Evolutionary conservation across 345 rosid species (phyloP).

Genomic region (Aegle marmelos): DNA sequence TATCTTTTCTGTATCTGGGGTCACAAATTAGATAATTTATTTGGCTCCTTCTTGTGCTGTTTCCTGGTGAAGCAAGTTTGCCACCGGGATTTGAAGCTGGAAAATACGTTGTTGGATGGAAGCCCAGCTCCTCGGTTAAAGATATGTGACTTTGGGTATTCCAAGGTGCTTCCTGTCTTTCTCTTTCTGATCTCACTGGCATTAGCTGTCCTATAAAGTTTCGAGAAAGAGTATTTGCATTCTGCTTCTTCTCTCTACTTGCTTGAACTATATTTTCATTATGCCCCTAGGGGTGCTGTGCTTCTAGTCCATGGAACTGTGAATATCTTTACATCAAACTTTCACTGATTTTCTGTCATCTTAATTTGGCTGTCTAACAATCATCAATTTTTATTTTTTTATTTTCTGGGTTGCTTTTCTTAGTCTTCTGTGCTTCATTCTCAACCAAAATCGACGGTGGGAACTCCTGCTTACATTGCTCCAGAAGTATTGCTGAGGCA

Average conservation of each 20-base stretch:
- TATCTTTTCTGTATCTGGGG: slow-evolving; percentile 4
- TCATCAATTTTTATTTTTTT: background rate
- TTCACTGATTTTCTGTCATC: background rate
- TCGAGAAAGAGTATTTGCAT: background rate
- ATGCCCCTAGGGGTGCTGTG: background rate
- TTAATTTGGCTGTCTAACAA: background rate
- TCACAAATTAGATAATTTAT: background rate
- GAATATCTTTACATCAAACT: background rate
- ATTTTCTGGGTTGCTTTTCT: background rate
- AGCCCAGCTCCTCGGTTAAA: slow-evolving; percentile 91
- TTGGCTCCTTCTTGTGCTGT: slow-evolving; percentile 16
- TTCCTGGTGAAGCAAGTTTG: slow-evolving; percentile 77
- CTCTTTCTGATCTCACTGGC: background rate
- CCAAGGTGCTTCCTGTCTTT: slow-evolving; percentile 60
- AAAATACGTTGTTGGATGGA: slow-evolving; percentile 89
- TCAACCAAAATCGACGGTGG: slow-evolving; percentile 97
- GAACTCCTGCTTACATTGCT: slow-evolving; percentile 97
- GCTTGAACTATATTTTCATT: background rate
- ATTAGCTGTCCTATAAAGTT: background rate
- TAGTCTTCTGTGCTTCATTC: slow-evolving; percentile 96
- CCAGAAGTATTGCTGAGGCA: slow-evolving; percentile 84
- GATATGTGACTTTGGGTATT: slow-evolving; percentile 94
- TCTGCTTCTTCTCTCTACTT: background rate
- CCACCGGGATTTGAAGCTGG: slow-evolving; percentile 89
- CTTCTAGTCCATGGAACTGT: background rate